Evolutionary conservation across 164 flowering plant genomes (phyloP), one percentile per base, ranked within the genome.

Genomic region (Chloranthus sessilifolius): DNA sequence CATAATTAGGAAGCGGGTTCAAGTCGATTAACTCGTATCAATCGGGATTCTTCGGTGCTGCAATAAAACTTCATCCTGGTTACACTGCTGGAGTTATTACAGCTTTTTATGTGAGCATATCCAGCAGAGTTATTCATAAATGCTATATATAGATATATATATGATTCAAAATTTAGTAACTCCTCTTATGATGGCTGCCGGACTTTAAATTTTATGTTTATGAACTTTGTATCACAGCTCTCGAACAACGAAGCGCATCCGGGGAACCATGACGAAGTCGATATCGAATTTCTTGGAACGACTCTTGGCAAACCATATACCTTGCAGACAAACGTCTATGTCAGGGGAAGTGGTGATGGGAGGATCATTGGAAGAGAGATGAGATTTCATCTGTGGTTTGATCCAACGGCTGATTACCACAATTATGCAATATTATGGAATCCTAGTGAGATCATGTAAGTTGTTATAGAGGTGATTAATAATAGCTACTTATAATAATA

Each of bases 61-160:
- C 83, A 43, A 81, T 83, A 36, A 81, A 77, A 60, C 81, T 83
- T 24, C 88, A 83, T 33, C 71, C 75, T 17, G 92, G 92, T 47
- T 83, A 83, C 55, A 83, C 92, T 36, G 92, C 92, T n/a, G 92
- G 92, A 61, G 92, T 83, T 4, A 83, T 83, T 4, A 83, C 92
- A 44, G 75, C 88, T 16, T 79, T 83, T 50, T 83, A 83, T 59
- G 92, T 83, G n/a, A n/a, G n/a, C 7, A n/a, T n/a, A n/a, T n/a
- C n/a, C n/a, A n/a, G n/a, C n/a, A n/a, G n/a, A n/a, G n/a, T n/a
- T n/a, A n/a, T n/a, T n/a, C n/a, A n/a, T n/a, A n/a, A n/a, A n/a
- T n/a, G n/a, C n/a, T n/a, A 33, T 33, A 44, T 44, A 21, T 44
- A 19, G 10, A n/a, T 44, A 43, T 19, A 55, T 17, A 31, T 24